Base-by-base conservation (phyloP, 139 green algal genomes). In the Penium margaritaceum region DNA sequence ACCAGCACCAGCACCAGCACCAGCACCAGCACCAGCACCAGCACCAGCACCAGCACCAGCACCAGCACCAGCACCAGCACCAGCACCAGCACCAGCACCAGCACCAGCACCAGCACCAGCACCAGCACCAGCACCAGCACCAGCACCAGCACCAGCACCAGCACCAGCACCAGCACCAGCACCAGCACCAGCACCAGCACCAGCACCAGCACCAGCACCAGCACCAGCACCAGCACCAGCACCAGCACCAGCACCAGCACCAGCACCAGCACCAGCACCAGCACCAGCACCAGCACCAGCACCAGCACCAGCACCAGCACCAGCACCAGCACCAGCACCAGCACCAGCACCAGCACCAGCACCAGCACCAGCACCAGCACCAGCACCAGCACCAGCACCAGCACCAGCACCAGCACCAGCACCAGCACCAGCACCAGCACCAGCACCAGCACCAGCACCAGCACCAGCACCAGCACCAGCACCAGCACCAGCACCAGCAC, bases 1-100 rank as follows among this genome's bases (percentile, higher is more conserved):
- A 53, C 43, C 43, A 53, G 43, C 43, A 53, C 43, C 43, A 53
- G 43, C 43, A 53, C 43, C 43, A 53, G 43, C 43, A 53, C 43
- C 43, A 53, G 43, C 43, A 53, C 43, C 43, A 53, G 43, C 43
- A 53, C 43, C 43, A 53, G 43, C 43, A 53, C 43, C 43, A 53
- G 43, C 43, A 53, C 43, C 43, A 53, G 43, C 43, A 53, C 43
- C 43, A 53, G 43, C 43, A 53, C 12, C 43, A 53, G 14, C 43
- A 53, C 12, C 43, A 53, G 43, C 43, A 53, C 12, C 43, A 53
- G 43, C 43, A 53, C 12, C 43, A 53, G 43, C 43, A 53, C 12
- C 43, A 53, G 43, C 43, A 53, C 12, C 43, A 53, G 43, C 43
- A 53, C 12, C 43, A 53, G 43, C 43, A 53, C 12, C 43, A 53